phyloP scores from a whole-genome alignment of 768 basidiomycete species.

The Grammothele lineata region DNA sequence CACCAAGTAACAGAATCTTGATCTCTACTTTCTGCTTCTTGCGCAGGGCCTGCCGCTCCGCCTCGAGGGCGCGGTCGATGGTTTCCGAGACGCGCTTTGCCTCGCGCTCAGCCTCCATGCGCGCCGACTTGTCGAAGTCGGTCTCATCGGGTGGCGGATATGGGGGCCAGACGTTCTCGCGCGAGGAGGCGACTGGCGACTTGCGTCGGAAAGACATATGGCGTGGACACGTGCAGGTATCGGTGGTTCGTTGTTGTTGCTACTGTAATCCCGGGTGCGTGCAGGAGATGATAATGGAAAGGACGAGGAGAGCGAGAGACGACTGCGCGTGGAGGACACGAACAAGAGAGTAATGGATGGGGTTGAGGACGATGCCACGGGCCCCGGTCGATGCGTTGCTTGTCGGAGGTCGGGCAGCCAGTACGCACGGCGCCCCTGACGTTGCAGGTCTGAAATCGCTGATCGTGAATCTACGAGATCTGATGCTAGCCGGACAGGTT shows the following conservation, averaged over 20 bases:
- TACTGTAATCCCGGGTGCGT: background rate
- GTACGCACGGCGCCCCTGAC: too few relatives aligned
- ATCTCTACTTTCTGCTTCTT: conserved; percentile 36
- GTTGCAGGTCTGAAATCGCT: background rate
- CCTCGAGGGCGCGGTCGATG: conserved; percentile 50
- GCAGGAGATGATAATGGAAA: background rate
- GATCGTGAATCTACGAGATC: background rate
- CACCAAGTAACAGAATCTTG: conserved; percentile 57
- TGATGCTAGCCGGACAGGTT: too few relatives aligned
- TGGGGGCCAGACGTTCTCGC: conserved; percentile 27
- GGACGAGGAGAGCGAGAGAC: background rate
- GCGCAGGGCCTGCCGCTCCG: conserved; percentile 37
- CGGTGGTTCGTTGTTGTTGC: background rate
- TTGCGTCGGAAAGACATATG: background rate
- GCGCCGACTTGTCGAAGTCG: conserved; percentile 34
- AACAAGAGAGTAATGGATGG: background rate
- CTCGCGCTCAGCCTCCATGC: conserved; percentile 41
- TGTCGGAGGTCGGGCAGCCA: background rate
- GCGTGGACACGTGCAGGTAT: background rate
- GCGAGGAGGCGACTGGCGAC: conserved; percentile 7
- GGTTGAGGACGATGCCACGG: too few relatives aligned
- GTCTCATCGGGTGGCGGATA: conserved; percentile 36
- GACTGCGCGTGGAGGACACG: background rate
- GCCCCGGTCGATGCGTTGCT: background rate
- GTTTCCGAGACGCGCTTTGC: conserved; percentile 49